phyloP scores from a whole-genome alignment of 2,329 filamentous ascomycete genomes.

The Chrysosphaeria jannelii region DNA sequence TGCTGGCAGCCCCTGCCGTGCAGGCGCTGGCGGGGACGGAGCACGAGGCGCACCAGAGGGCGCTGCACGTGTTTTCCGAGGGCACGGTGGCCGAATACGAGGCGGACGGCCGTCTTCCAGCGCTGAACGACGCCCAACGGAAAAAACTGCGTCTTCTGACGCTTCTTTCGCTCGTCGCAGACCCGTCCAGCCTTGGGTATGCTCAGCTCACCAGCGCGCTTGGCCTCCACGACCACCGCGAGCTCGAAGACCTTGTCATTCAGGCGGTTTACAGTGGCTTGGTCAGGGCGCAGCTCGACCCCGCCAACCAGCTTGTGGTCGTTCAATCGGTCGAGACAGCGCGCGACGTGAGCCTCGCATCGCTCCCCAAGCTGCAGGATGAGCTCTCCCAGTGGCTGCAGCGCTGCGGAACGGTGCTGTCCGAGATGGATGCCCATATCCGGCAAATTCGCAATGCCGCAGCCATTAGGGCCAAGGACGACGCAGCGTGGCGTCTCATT shows the following conservation, averaged over 20 bases:
- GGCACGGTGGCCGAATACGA: slow-evolving; percentile 59
- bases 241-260: slow-evolving; percentile 67
- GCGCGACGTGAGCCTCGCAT: slow-evolving; percentile 52
- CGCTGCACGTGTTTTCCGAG: slow-evolving; percentile 76
- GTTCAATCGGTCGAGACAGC: slow-evolving; percentile 60
- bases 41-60: slow-evolving; percentile 29
- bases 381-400: slow-evolving; percentile 45
- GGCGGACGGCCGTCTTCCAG: slow-evolving; percentile 21
- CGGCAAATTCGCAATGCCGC: slow-evolving; percentile 29
- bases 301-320: slow-evolving; percentile 39
- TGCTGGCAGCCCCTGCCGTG: slow-evolving; percentile 56
- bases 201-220: slow-evolving; percentile 32
- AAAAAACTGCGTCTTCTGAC: slow-evolving; percentile 78
- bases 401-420: slow-evolving; percentile 47
- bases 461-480: slow-evolving; percentile 18
- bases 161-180: slow-evolving; percentile 49
- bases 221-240: slow-evolving; percentile 30
- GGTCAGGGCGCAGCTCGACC: slow-evolving; percentile 56
- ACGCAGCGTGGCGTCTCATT: slow-evolving; percentile 15
- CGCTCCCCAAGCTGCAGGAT: slow-evolving; percentile 34
- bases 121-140: slow-evolving; percentile 39
- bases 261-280: slow-evolving; percentile 67
- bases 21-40: slow-evolving; percentile 28
- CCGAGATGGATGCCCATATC: slow-evolving; percentile 48
- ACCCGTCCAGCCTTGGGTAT: slow-evolving; percentile 42